Conservation (phyloP, 1,284 basidiomycete species). For the Trichosporon sp. region DNA sequence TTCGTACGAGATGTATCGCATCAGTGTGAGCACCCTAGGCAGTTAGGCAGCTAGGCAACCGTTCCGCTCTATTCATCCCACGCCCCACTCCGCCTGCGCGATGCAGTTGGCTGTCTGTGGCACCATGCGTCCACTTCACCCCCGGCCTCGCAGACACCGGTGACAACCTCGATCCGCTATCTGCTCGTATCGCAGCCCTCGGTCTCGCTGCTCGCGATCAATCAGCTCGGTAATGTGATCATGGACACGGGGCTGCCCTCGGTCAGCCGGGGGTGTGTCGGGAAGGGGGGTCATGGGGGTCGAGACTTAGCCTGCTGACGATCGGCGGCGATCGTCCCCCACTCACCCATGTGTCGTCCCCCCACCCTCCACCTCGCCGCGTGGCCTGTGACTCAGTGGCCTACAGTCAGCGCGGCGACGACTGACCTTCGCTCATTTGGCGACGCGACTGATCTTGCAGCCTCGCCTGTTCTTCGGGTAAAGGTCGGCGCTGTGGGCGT, state of each 20-base stretch:
- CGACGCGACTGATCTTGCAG: neutral
- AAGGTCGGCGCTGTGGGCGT: neutral
- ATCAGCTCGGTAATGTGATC: neutral
- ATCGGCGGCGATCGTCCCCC: neutral
- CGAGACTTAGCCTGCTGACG: too few species aligned
- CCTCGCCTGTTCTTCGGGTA: neutral
- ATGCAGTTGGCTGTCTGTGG: too few species aligned
- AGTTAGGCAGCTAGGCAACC: neutral
- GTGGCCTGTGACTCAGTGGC: neutral
- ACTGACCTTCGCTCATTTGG: too few species aligned
- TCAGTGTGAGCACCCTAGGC: neutral
- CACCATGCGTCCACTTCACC: too few species aligned
- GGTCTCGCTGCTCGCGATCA: neutral
- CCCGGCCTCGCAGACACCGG: too few species aligned
- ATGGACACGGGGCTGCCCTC: neutral
- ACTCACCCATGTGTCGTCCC: neutral
- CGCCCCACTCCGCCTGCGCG: neutral
- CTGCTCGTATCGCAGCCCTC: neutral
- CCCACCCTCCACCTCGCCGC: too few species aligned
- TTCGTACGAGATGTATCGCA: neutral
- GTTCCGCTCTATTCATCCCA: neutral
- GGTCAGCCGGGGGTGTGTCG: neutral
- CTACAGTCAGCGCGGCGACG: too few species aligned
- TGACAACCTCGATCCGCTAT: neutral
- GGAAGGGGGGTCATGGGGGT: too few species aligned